A percentile compares a stretch with the other conserved stretches of the same genome.
Evolutionary conservation across 495 filamentous ascomycete genomes (phyloP).

Genomic region (Ramalina peruviana): DNA sequence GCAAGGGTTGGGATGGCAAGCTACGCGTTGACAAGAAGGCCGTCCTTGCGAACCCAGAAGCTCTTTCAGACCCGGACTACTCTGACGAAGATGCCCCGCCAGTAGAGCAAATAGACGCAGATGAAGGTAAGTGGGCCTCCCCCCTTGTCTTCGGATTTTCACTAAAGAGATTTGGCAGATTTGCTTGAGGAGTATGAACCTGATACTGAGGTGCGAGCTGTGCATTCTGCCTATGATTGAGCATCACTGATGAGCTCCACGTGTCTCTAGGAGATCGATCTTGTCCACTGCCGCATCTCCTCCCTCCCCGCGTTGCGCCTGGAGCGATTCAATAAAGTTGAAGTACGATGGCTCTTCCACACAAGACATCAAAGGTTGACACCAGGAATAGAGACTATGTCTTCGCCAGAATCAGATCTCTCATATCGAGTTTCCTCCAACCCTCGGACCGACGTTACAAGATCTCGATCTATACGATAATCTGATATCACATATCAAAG

Average conservation of each 20-base stretch:
- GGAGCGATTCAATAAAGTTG: slow-evolving; percentile 65
- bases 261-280: slow-evolving; percentile 63
- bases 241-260: slow-evolving; percentile 6
- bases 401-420: slow-evolving; percentile 87
- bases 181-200: slow-evolving; percentile 49
- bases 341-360: slow-evolving; percentile 26
- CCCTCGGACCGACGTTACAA: slow-evolving; percentile 46
- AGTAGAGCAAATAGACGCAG: slow-evolving; percentile 62
- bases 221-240: neutral
- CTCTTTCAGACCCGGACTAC: slow-evolving; percentile 68
- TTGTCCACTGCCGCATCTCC: slow-evolving; percentile 69
- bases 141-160: neutral
- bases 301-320: slow-evolving; percentile 67
- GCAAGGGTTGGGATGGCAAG: slow-evolving; percentile 90
- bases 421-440: slow-evolving; percentile 54
- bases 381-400: slow-evolving; percentile 52
- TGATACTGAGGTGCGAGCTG: slow-evolving; percentile 37
- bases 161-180: slow-evolving; percentile 27
- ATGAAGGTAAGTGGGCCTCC: slow-evolving; percentile 49
- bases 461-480: slow-evolving; percentile 98
- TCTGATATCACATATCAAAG: slow-evolving; percentile 74
- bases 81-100: slow-evolving; percentile 69
- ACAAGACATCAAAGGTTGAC: neutral
- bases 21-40: slow-evolving; percentile 56
- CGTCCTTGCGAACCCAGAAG: slow-evolving; percentile 57